A percentile compares a stretch with the other conserved stretches of the same genome.
Conservation (phyloP, 306 rosid species). For the Luffa aegyptiaca region DNA sequence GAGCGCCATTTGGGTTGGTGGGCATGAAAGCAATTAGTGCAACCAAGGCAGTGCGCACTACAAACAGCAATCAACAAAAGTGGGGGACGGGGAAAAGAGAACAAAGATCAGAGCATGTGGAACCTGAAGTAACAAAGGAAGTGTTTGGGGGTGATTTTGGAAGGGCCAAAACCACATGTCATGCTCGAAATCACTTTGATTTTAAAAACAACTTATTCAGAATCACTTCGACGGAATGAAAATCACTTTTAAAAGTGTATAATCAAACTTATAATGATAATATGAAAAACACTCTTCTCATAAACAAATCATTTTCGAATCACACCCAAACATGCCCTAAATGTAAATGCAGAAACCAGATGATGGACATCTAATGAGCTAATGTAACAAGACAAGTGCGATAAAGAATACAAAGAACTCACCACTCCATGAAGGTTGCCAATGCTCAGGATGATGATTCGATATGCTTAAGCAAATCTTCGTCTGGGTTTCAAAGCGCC, state of each 20-base stretch:
- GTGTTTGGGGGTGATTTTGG: too few species aligned
- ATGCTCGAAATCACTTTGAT: too few species aligned
- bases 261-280: too few species aligned
- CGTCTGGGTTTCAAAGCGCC: constrained; percentile 91
- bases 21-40: constrained; percentile 99
- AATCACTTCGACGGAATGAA: too few species aligned
- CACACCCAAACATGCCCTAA: not conserved
- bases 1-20: constrained; percentile 83
- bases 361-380: not conserved
- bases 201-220: too few species aligned
- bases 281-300: too few species aligned
- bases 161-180: too few species aligned
- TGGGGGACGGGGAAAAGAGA: not conserved
- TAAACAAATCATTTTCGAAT: too few species aligned
- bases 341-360: not conserved
- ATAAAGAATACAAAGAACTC: constrained; percentile 8
- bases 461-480: constrained; percentile 98
- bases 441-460: constrained; percentile 96
- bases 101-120: not conserved
- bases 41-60: constrained; percentile 94
- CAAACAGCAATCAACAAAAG: constrained; percentile 12
- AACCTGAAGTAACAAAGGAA: not conserved
- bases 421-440: constrained; percentile 99
- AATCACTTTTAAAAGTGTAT: too few species aligned
- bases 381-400: not conserved